Evolutionary conservation across 169 alveolate species (phyloP), one percentile per base, ranked within the genome.

Genomic region (Condylostoma magnum): DNA sequence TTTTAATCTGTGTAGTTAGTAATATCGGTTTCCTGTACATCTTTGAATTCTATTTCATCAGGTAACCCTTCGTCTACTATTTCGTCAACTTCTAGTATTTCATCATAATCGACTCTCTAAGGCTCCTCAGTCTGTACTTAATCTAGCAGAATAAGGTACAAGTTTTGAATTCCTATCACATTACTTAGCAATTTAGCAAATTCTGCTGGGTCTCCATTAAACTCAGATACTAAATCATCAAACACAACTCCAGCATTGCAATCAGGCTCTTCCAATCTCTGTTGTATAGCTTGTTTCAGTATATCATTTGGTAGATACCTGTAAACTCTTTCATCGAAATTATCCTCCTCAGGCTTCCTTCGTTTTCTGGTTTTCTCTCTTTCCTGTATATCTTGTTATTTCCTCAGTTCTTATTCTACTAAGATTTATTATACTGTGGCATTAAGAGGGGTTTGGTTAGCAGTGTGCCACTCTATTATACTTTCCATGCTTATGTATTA

Each of bases 221-320:
- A 77, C 50, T 85, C 85, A 34, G 87, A 48, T 44, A 57, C 69
- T 31, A 93, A 63, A 75, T 87, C 89, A 76, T 94, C 97, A 72
- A 91, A 82, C 4, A 94, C 90, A 20, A 81, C 91, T 8, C 97
- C 97, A 27, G 95, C 92, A 31, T 87, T 86, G 73, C 97, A 94
- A 69, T 90, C 96, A 67, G 76, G 93, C 31, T 72, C 79, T 33
- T 65, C 65, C 51, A 88, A 57, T 63, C 94, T 81, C 63, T 81
- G 92, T 48, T 68, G 55, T 20, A 91, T 52, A 41, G 82, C 72
- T 72, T 86, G 81, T 48, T 44, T 79, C 8, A 88, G 77, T 28
- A 85, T 50, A 46, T 85, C 94, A 55, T 85, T 89, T 37, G 90
- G 78, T 1, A 90, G 54, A 44, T 79, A 70, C 43, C 77, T 87